Evolutionary conservation across 371 early-diverging fungal genomes (phyloP), one percentile per base, ranked within the genome.

Genomic region (Mucor circinelloides): DNA sequence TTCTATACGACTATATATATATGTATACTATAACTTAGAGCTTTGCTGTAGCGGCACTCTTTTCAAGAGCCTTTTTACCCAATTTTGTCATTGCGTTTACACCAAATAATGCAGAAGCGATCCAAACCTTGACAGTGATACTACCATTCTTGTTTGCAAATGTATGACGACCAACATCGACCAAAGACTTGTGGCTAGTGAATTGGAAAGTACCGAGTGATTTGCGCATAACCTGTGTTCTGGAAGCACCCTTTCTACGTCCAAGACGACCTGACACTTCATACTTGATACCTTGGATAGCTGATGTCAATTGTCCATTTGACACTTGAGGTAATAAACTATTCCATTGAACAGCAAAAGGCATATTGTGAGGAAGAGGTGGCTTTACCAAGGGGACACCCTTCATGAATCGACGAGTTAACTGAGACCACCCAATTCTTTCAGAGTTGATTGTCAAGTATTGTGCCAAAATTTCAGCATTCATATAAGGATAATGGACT

Each of bases 101-200:
- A 71, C 84, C 84, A 72, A 84, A 84, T 42, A 84, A 62, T 21
- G 84, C 82, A 67, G 77, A 66, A 23, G 82, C 70, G 38, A 84
- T 80, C 84, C 84, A 84, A 17, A 84, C 84, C 66, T 84, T 84
- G 62, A 84, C 80, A 46, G 84, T 84, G 64, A 84, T 84, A 50
- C 76, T 77, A 64, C 84, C 84, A 58, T 84, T 84, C 69, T 77
- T 78, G 65, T 81, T 84, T 31, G 82, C 74, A 72, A 84, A 81
- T 1, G 84, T 77, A 60, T 84, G 84, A 36, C 84, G 80, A 30
- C 84, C 84, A 2, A 75, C 82, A 72, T 84, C 82, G 2, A 84
- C 80, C 38, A 84, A 67, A 15, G 80, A 78, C 57, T 78, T 80
- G 55, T 80, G 78, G 42, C 76, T 80, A 0, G 84, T 81, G 67